phyloP scores from a whole-genome alignment of 1,284 basidiomycete genomes.

The Retiboletus flavoniger region DNA sequence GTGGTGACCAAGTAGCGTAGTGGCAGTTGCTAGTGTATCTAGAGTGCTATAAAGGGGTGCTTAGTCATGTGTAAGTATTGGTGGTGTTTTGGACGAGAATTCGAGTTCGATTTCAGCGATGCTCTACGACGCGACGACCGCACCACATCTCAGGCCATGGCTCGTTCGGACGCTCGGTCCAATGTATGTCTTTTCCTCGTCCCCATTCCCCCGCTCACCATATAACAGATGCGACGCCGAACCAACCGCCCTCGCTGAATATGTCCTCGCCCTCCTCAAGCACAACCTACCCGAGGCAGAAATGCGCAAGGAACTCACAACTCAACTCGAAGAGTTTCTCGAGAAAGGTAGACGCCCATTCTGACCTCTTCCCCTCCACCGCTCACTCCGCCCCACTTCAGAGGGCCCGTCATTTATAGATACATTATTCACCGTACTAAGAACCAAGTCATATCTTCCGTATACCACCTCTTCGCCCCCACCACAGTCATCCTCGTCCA shows the following conservation, averaged over 20 bases:
- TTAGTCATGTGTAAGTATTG: constrained; percentile 21
- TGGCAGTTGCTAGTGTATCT: not conserved
- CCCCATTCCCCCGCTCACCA: constrained; percentile 2
- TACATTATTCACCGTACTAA: constrained; percentile 77
- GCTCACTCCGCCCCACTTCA: constrained; percentile 33
- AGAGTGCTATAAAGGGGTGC: not conserved
- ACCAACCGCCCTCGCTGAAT: constrained; percentile 90
- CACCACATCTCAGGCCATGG: constrained; percentile 75
- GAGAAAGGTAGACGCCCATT: constrained; percentile 66
- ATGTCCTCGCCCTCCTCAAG: constrained; percentile 91
- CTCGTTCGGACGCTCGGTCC: constrained; percentile 82
- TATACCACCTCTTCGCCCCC: constrained; percentile 49
- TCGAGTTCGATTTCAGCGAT: constrained; percentile 36
- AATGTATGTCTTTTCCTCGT: constrained; percentile 50
- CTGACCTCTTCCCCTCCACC: constrained; percentile 7
- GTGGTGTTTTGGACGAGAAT: constrained; percentile 4
- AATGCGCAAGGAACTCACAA: constrained; percentile 73
- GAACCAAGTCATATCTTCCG: constrained; percentile 80
- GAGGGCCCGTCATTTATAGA: constrained; percentile 80
- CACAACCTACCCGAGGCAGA: constrained; percentile 85
- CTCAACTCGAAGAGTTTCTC: constrained; percentile 88
- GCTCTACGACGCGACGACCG: constrained; percentile 64
- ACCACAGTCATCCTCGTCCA: constrained; percentile 33
- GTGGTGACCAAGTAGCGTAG: constrained; percentile 41
- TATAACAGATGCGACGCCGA: constrained; percentile 87